Conservation (phyloP, 129 eudicot species). For the Ambrosia artemisiifolia region DNA sequence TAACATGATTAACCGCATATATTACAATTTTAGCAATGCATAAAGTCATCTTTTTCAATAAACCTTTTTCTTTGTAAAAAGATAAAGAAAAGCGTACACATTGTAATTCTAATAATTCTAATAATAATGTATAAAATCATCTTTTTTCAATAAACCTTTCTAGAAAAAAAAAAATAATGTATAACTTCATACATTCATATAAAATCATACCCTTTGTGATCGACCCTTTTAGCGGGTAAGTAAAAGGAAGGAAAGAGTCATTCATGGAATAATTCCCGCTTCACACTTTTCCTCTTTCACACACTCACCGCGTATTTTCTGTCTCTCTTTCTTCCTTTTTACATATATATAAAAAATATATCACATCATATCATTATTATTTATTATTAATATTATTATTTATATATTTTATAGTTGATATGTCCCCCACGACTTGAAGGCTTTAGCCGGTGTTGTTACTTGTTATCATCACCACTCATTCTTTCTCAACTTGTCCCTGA, state of each 20-base stretch:
- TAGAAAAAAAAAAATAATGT: no score
- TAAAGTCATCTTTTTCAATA: background rate
- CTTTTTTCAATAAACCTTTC: no score
- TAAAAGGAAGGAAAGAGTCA: slow-evolving; percentile 31
- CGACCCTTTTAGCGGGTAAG: slow-evolving; percentile 23
- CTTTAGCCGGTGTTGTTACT: slow-evolving; percentile 28
- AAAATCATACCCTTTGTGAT: slow-evolving; percentile 20
- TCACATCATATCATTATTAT: no score
- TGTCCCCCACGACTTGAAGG: slow-evolving; percentile 35
- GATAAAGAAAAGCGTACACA: background rate
- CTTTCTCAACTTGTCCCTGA: background rate
- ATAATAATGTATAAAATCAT: no score
- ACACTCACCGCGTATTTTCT: slow-evolving; percentile 14
- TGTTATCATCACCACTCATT: slow-evolving; percentile 33
- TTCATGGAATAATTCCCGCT: slow-evolving; percentile 37
- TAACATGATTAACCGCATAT: background rate
- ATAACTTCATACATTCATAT: no score
- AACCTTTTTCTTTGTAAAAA: background rate
- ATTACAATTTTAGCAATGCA: background rate
- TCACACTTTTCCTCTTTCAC: slow-evolving; percentile 24
- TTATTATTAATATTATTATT: background rate
- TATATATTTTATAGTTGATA: slow-evolving; percentile 12
- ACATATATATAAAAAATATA: background rate
- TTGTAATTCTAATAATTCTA: no score
- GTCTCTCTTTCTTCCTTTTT: background rate